Evolutionary conservation across 192 early-diverging fungal species (phyloP).

Genomic region (Entomortierella chlamydospora): DNA sequence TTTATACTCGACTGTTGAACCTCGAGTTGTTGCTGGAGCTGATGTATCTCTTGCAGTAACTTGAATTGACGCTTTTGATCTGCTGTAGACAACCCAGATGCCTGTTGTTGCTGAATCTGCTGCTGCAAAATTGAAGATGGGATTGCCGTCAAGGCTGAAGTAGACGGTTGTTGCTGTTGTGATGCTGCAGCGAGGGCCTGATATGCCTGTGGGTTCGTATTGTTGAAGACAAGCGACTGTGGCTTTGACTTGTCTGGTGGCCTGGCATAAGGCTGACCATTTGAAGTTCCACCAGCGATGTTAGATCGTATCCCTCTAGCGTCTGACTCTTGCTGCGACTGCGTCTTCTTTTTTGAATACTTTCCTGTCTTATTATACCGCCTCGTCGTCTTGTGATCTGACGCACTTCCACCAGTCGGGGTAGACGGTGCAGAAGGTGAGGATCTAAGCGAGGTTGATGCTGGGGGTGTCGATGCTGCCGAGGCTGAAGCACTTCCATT

Average conservation of each 20-base stretch:
- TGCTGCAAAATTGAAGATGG: constrained; percentile 10
- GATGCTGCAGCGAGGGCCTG: constrained; percentile 4
- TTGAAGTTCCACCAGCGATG: not conserved
- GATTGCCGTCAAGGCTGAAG: not conserved
- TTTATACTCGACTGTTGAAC: constrained; percentile 17
- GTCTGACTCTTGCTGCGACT: constrained; percentile 24
- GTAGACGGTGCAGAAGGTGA: constrained; percentile 29
- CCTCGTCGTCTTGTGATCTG: constrained; percentile 59
- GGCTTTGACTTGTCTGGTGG: not conserved
- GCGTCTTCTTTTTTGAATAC: constrained; percentile 66
- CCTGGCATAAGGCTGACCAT: constrained; percentile 2
- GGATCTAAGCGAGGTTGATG: constrained; percentile 13
- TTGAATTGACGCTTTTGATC: constrained; percentile 37
- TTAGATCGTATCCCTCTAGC: not conserved
- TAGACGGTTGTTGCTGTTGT: not conserved
- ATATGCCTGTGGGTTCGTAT: constrained; percentile 12
- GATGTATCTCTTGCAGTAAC: constrained; percentile 33
- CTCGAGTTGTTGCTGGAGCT: constrained; percentile 25
- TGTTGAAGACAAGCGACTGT: constrained; percentile 14
- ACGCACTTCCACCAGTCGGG: not conserved
- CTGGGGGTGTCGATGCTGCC: constrained; percentile 2
- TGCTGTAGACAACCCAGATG: constrained; percentile 6
- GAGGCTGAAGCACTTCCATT: not conserved
- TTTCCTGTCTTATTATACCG: constrained; percentile 71
- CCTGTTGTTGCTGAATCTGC: constrained; percentile 6